These are phyloP conservation scores for Solanum lignicaule DNA, from an alignment of 257 asterid species.

Conservation along the genomic window DNA sequence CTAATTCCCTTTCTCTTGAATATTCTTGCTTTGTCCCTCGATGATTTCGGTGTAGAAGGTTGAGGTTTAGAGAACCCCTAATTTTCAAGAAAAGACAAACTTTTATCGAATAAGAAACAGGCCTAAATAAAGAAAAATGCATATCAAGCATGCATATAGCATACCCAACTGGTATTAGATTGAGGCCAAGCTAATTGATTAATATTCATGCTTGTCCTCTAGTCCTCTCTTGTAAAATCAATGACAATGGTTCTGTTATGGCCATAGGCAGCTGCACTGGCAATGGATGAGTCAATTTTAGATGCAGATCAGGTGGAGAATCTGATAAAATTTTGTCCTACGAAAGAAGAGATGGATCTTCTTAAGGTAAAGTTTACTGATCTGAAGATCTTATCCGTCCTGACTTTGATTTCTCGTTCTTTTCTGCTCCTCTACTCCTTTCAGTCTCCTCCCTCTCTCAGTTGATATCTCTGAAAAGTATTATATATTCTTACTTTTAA, in stretches of 20 bases:
- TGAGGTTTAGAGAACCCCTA: neutral
- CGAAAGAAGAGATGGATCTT: constrained; percentile 97
- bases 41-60: neutral
- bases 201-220: neutral
- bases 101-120: neutral
- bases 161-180: neutral
- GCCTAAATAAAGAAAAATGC: neutral
- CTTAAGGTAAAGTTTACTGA: constrained; percentile 55
- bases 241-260: neutral
- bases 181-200: neutral
- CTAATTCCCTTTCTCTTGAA: neutral
- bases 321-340: constrained; percentile 88
- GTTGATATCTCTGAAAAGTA: neutral
- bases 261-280: constrained; percentile 86
- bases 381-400: neutral
- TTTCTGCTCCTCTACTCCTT: neutral
- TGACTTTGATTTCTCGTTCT: neutral
- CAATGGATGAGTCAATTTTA: constrained; percentile 85
- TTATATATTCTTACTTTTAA: neutral
- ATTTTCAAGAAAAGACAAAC: neutral
- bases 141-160: neutral
- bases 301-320: constrained; percentile 99
- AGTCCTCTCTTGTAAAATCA: neutral
- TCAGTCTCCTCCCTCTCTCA: neutral
- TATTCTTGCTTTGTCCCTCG: neutral